These are phyloP conservation scores for Fagopyrum esculentum DNA, from an alignment of 148 eudicot species.

Conservation along the genomic window DNA sequence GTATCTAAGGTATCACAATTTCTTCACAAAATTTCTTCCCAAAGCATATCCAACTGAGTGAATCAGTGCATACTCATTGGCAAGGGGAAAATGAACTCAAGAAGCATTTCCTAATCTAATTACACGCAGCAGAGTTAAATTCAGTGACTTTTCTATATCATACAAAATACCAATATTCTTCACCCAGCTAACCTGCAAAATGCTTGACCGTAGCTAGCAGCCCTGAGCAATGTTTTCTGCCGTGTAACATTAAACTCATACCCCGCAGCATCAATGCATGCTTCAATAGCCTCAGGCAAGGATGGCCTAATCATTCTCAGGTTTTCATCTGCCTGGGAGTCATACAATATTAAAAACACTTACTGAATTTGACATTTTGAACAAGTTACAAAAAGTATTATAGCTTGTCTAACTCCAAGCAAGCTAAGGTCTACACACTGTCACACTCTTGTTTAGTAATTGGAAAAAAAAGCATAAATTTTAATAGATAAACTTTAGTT, in stretches of 20 bases:
- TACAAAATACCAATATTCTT: not conserved
- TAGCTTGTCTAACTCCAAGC: not conserved
- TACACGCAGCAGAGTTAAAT: slow-evolving; percentile 7
- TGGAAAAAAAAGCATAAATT: not conserved
- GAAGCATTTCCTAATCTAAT: slow-evolving; percentile 1
- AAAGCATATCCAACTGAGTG: not conserved
- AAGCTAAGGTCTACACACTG: not conserved
- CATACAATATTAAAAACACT: not conserved
- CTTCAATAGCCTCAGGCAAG: slow-evolving; percentile 94
- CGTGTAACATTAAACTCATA: slow-evolving; percentile 85
- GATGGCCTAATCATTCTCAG: slow-evolving; percentile 86
- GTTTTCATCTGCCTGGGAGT: slow-evolving; percentile 90
- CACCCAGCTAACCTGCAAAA: slow-evolving; percentile 75
- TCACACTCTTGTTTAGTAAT: not conserved
- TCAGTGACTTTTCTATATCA: not conserved
- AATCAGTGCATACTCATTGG: not conserved
- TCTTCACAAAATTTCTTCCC: not conserved
- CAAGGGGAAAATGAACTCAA: slow-evolving; percentile 7
- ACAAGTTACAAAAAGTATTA: not conserved
- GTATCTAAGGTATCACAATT: not conserved
- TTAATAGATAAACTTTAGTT: not conserved
- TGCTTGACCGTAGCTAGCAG: slow-evolving; percentile 98
- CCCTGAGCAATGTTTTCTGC: slow-evolving; percentile 73
- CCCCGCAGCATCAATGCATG: slow-evolving; percentile 98
- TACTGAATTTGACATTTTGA: not conserved